Evolutionary conservation across 140 eudicot species (phyloP).

Genomic region (Oenanthe javanica): DNA sequence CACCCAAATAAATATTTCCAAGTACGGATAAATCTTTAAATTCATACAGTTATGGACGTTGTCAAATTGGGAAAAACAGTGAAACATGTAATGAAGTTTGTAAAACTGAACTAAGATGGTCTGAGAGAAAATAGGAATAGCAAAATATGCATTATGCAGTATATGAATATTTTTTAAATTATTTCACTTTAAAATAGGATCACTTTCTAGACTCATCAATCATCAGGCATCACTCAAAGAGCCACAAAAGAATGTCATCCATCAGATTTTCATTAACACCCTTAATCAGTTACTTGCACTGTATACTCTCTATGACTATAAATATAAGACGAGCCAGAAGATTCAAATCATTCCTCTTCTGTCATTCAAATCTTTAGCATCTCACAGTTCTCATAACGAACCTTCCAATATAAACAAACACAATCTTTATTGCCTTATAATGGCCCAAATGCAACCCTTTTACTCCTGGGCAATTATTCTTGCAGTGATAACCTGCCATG

Average conservation of each 20-base stretch:
- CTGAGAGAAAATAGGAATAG: background rate
- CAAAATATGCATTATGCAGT: background rate
- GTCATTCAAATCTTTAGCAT: background rate
- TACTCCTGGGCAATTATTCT: conserved; percentile 18
- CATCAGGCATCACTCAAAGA: conserved; percentile 8
- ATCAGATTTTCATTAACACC: background rate
- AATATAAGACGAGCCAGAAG: conserved; percentile 33
- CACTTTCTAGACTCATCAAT: background rate
- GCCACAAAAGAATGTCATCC: conserved; percentile 13
- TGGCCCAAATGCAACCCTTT: conserved; percentile 30
- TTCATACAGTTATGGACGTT: background rate
- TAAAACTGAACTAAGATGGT: background rate
- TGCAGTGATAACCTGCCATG: conserved; percentile 20
- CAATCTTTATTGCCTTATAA: conserved; percentile 13
- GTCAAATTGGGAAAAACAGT: background rate
- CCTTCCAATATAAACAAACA: background rate
- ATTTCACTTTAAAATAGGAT: background rate
- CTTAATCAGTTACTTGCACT: conserved; percentile 14
- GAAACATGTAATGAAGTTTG: background rate
- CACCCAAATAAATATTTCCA: no score
- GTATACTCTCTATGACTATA: conserved; percentile 28
- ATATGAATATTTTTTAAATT: background rate
- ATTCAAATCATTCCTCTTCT: conserved; percentile 28
- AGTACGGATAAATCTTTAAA: background rate
- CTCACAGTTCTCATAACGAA: background rate